A percentile compares a stretch with the other conserved stretches of the same genome.
phyloP scores from a whole-genome alignment of 2,329 filamentous ascomycete genomes.

The Botryotinia narcissicola region DNA sequence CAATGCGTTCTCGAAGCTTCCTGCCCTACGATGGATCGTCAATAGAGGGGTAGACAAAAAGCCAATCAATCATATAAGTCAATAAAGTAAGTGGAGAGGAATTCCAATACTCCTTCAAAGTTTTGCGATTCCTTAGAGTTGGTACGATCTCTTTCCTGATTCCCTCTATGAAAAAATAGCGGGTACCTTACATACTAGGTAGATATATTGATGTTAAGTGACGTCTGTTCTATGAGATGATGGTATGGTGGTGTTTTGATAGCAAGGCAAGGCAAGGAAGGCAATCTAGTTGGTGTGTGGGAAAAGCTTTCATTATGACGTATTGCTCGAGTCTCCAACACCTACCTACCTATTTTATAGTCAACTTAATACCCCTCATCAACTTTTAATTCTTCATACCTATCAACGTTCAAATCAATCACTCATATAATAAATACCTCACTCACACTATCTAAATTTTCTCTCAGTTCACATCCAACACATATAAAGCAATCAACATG shows the following conservation, averaged over 20 bases:
- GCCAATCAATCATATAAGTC: background rate
- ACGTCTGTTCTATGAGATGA: constrained; percentile 4
- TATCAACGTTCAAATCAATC: background rate
- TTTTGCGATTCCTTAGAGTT: constrained; percentile 1
- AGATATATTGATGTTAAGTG: constrained; percentile 4
- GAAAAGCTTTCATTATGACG: constrained; percentile 18
- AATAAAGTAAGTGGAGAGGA: constrained; percentile 2
- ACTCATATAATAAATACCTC: background rate
- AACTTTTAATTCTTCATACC: background rate
- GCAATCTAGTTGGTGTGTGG: background rate
- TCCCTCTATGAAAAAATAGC: background rate
- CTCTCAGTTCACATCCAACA: background rate
- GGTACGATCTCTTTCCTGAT: background rate
- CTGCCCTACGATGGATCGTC: constrained; percentile 7
- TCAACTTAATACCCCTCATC: background rate
- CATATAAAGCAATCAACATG: constrained; percentile 25
- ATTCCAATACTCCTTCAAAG: background rate
- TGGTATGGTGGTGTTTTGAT: constrained; percentile 5
- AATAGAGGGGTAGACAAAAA: background rate
- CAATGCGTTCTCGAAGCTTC: background rate
- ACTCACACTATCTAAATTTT: background rate
- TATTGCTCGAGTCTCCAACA: background rate
- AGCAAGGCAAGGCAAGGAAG: constrained; percentile 1
- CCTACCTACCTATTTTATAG: constrained; percentile 17
- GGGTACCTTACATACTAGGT: constrained; percentile 14